Evolutionary conservation across 2,329 filamentous ascomycete genomes (phyloP).

Genomic region (Leptoxyphium fumago): DNA sequence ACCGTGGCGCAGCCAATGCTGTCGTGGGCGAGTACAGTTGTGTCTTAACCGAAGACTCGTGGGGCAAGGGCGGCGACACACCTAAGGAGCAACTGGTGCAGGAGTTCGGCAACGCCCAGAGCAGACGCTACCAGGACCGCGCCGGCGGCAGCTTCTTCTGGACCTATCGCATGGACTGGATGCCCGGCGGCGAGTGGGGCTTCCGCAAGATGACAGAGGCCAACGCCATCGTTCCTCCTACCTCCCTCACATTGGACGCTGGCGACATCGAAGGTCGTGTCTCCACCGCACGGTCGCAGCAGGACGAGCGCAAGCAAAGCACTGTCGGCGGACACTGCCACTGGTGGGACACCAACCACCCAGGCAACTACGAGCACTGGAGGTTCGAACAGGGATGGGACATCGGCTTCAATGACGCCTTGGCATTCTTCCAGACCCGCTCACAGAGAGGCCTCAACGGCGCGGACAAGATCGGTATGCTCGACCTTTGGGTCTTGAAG

Average conservation of each 20-base stretch:
- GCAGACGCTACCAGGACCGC: conserved; percentile 32
- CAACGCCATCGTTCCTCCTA: conserved; percentile 27
- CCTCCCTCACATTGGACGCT: conserved; percentile 22
- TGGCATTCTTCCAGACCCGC: conserved; percentile 34
- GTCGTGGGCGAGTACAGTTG: conserved; percentile 46
- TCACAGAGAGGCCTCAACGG: conserved; percentile 21
- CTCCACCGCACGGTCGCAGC: conserved; percentile 26
- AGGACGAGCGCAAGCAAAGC: conserved; percentile 21
- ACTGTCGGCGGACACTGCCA: conserved; percentile 30
- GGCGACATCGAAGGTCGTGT: conserved; percentile 24
- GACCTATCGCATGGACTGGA: conserved; percentile 49
- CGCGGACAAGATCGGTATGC: conserved; percentile 40
- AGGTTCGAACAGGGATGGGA: conserved; percentile 42
- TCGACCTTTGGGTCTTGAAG: conserved; percentile 45
- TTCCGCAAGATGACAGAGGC: conserved; percentile 38
- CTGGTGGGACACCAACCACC: conserved; percentile 35
- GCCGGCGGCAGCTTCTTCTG: conserved; percentile 43
- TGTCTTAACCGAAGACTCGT: conserved; percentile 37
- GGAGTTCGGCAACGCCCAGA: conserved; percentile 36
- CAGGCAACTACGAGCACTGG: conserved; percentile 36
- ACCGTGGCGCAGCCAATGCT: conserved; percentile 36
- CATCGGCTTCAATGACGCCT: conserved; percentile 40
- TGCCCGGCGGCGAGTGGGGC: conserved; percentile 47
- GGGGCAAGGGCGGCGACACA: conserved; percentile 22
- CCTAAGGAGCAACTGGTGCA: conserved; percentile 26